These are phyloP conservation scores for Eucalyptus paniculata DNA, from an alignment of 345 rosid species.

Conservation along the genomic window DNA sequence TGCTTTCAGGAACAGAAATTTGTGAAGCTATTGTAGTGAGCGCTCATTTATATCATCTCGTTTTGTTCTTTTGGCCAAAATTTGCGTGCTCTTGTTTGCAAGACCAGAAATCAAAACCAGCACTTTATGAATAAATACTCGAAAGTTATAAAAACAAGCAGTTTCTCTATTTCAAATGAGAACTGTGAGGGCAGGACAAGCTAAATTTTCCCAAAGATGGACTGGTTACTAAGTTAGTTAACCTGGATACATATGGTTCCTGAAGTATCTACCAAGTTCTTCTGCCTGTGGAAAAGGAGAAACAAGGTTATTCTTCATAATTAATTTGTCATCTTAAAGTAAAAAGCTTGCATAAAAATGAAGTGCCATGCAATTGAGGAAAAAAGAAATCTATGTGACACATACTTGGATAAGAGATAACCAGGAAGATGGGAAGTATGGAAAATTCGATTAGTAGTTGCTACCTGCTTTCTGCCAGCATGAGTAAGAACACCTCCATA, in stretches of 20 bases:
- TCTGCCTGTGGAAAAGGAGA: slow-evolving; percentile 57
- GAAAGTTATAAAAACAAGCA: not conserved
- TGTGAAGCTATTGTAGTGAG: not conserved
- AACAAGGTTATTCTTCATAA: not conserved
- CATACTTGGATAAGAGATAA: not conserved
- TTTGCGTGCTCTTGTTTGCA: not conserved
- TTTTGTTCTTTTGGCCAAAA: not conserved
- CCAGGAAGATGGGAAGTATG: not conserved
- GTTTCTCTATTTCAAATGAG: not conserved
- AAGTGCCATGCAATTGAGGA: no score
- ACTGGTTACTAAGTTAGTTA: not conserved
- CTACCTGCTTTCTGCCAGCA: slow-evolving; percentile 99
- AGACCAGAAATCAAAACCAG: not conserved
- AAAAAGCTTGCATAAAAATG: not conserved
- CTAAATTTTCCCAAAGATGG: not conserved
- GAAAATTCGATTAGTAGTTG: not conserved
- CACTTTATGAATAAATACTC: not conserved
- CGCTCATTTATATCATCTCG: not conserved
- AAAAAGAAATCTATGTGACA: not conserved
- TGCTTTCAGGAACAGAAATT: not conserved
- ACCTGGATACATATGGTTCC: slow-evolving; percentile 99
- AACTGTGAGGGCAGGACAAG: not conserved
- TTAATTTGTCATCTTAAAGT: not conserved
- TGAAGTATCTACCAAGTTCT: slow-evolving; percentile 95
- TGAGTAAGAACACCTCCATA: slow-evolving; percentile 99